Evolutionary conservation across 2,329 filamentous ascomycete genomes (phyloP).

Genomic region (Pseudogymnoascus sp.): DNA sequence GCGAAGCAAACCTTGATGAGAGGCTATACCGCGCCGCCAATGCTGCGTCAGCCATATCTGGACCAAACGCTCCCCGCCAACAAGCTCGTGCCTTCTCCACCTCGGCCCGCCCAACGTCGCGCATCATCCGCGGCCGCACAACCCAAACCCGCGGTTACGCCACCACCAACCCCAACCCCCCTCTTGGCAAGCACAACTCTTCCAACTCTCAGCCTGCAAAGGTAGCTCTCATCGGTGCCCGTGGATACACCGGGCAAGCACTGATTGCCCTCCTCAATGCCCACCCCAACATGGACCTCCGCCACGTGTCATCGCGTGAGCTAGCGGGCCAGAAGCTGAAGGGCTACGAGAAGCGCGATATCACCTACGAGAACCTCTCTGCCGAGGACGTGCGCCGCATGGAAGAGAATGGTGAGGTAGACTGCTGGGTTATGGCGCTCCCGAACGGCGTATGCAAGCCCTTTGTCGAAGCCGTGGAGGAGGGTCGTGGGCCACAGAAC

Average conservation of each 20-base stretch:
- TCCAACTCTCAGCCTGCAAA: constrained; percentile 71
- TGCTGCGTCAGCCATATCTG: constrained; percentile 53
- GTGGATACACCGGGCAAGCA: constrained; percentile 89
- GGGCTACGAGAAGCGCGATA: constrained; percentile 83
- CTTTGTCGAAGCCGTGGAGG: constrained; percentile 79
- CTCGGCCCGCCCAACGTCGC: constrained; percentile 32
- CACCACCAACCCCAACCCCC: constrained; percentile 79
- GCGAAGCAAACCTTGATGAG: constrained; percentile 81
- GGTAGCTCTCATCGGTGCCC: constrained; percentile 80
- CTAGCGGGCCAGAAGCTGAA: constrained; percentile 77
- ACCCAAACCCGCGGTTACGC: constrained; percentile 41
- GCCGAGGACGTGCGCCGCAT: constrained; percentile 80
- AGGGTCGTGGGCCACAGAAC: constrained; percentile 49
- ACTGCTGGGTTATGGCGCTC: constrained; percentile 96
- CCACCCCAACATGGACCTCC: constrained; percentile 83
- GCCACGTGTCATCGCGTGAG: constrained; percentile 88
- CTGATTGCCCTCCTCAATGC: constrained; percentile 78
- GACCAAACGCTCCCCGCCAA: constrained; percentile 40
- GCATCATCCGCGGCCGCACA: constrained; percentile 14
- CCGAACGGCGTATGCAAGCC: constrained; percentile 93
- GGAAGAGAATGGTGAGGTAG: constrained; percentile 74
- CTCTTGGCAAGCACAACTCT: constrained; percentile 78
- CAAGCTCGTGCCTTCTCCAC: constrained; percentile 64
- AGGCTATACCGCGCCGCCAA: constrained; percentile 70
- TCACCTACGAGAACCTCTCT: constrained; percentile 84